Evolutionary conservation across 768 basidiomycete genomes (phyloP), one percentile per base, ranked within the genome.

Genomic region (Boletus rubroflammeus): DNA sequence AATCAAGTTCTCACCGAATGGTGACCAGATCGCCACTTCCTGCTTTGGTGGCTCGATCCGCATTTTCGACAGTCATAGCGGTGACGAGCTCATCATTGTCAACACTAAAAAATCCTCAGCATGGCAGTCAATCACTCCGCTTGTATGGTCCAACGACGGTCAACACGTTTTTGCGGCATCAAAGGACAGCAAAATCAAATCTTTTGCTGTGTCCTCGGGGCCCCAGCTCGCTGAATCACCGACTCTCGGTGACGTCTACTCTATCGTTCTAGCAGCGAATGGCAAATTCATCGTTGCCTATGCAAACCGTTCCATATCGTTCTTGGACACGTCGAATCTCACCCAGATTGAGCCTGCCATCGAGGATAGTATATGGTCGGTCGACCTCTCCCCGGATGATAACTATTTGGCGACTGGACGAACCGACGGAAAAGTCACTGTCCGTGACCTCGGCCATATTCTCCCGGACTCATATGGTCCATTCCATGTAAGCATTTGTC

Each of bases 391-490:
- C 5, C 15, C 25, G 5, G 25, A 43, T 17, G 4, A 25, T 26
- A 43, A 14, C 2, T 13, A 45, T 52, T 50, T 58, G 5, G 57
- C 50, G 0, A 41, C 13, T n/a, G 57, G 55, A 17, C 25, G 17
- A 31, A 5, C 19, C 4, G 17, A 23, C 6, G 50, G 57, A 2
- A 42, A 39, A 29, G 25, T 58, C 5, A 6, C 11, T 0, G 5
- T 58, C 8, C 57, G 25, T 11, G 28, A 48, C 14, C 55, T 58
- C 35, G 6, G 17, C 6, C 15, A 13, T 19, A 7, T 51, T 26
- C 49, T 57, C 39, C 43, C 50, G 1, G 43, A 71, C 4, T 41
- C 14, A 1, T 54, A 48, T 10, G 47, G 47, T 34, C 39, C 53
- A 3, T 53, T 53, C n/a, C 19, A 40, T 14, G 52, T 50, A 32